Conservation (phyloP, 306 rosid species). For the Trifolium pratense region DNA sequence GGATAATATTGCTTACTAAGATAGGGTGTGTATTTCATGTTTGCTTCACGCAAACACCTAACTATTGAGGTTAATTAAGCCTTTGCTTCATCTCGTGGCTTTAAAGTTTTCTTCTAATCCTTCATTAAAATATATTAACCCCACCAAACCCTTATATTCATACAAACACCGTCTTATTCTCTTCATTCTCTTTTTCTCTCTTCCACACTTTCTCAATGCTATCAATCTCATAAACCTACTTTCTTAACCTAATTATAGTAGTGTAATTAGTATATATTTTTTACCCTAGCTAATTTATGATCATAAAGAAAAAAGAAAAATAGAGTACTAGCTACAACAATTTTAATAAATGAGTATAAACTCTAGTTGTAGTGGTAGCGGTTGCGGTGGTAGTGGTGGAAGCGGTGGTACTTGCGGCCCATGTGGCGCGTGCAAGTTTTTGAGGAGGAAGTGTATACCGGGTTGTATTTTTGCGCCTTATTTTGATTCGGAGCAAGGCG, state of each 20-base stretch:
- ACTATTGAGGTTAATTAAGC: conserved; percentile 71
- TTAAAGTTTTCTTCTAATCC: conserved; percentile 65
- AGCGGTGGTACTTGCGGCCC: conserved; percentile 60
- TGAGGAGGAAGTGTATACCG: conserved; percentile 77
- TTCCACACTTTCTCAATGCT: neutral
- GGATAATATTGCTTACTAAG: conserved; percentile 18
- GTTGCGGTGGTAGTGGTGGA: conserved; percentile 32
- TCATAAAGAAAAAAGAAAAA: neutral
- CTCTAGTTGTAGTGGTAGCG: conserved; percentile 50
- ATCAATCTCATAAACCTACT: conserved; percentile 32
- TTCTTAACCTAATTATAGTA: conserved; percentile 15
- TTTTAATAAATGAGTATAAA: conserved; percentile 56
- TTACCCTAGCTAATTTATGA: conserved; percentile 2
- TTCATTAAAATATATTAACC: conserved; percentile 46
- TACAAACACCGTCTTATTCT: conserved; percentile 19
- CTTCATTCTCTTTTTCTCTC: neutral
- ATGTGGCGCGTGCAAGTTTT: conserved; percentile 93
- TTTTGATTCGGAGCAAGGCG: conserved; percentile 94
- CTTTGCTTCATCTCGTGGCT: conserved; percentile 92
- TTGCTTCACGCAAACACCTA: conserved; percentile 98
- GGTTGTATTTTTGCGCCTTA: conserved; percentile 93
- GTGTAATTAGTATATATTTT: neutral
- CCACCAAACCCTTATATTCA: conserved; percentile 64
- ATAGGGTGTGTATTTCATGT: conserved; percentile 67
- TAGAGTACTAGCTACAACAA: neutral